These are phyloP conservation scores for Paramecium sonneborni DNA, from an alignment of 73 alveolate genomes.

Conservation along the genomic window DNA sequence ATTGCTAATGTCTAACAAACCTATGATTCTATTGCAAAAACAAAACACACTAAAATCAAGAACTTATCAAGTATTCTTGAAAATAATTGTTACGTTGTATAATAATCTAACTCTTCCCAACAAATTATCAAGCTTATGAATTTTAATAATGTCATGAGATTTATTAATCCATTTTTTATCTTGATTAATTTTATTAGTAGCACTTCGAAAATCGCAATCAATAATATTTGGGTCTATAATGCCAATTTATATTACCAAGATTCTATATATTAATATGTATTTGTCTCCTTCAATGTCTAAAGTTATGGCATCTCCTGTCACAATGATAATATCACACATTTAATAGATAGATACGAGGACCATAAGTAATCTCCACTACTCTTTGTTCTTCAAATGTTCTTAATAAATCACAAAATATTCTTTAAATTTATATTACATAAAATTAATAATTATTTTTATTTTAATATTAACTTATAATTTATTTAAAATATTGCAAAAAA, in stretches of 20 bases:
- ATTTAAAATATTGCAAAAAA: background rate
- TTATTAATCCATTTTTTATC: background rate
- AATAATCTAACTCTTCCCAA: conserved; percentile 14
- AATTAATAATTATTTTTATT: background rate
- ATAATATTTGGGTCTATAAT: background rate
- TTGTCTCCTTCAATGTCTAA: background rate
- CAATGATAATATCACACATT: background rate
- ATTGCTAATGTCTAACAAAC: background rate
- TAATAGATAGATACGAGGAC: background rate
- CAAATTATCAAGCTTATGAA: background rate
- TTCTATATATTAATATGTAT: background rate
- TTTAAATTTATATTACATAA: background rate
- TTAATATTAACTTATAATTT: background rate
- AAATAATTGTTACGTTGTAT: background rate
- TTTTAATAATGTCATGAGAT: background rate
- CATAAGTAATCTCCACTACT: background rate
- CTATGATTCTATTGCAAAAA: background rate
- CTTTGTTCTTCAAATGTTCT: background rate
- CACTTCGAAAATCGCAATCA: background rate
- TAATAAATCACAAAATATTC: conserved; percentile 5
- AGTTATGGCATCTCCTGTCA: background rate
- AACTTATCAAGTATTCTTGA: background rate
- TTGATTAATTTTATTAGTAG: background rate
- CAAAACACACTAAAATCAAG: background rate
- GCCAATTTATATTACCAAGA: background rate